Conservation (phyloP, 108 stramenopile species). For the Hondaea fermentalgiana region DNA sequence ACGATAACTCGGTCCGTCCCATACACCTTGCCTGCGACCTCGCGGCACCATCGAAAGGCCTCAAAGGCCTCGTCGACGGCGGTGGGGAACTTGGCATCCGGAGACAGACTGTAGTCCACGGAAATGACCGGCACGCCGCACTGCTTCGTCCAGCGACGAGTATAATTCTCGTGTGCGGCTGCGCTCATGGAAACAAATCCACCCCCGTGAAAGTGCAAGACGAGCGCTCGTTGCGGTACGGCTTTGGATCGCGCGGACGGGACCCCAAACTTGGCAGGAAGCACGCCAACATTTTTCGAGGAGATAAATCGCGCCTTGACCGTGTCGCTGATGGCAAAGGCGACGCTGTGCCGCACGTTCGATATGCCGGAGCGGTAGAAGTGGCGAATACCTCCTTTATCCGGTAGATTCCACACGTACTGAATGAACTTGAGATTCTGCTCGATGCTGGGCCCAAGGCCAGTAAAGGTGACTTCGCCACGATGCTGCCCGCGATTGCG, state of each 20-base stretch:
- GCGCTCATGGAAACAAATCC: background rate
- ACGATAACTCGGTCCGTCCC: background rate
- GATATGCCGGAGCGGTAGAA: background rate
- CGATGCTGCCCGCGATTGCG: background rate
- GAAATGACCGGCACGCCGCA: background rate
- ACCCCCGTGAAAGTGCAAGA: constrained; percentile 1
- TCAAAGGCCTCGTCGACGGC: constrained; percentile 2
- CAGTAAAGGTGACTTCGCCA: background rate
- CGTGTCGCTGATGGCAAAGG: background rate
- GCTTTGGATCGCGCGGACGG: background rate
- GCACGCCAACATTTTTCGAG: background rate
- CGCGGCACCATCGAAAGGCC: background rate
- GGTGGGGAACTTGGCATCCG: background rate
- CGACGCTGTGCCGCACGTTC: background rate
- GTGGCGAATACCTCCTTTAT: background rate
- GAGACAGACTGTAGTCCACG: background rate
- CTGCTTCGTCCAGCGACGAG: background rate
- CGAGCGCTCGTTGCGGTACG: background rate
- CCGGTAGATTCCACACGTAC: constrained; percentile 7
- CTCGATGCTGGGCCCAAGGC: background rate
- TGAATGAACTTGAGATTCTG: background rate
- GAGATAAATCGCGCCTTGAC: background rate
- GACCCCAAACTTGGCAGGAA: background rate
- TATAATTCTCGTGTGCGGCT: background rate
- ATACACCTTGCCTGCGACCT: background rate